phyloP scores from a whole-genome alignment of 225 moss, liverwort and hornwort genomes.

The Antitrichia curtipendula region DNA sequence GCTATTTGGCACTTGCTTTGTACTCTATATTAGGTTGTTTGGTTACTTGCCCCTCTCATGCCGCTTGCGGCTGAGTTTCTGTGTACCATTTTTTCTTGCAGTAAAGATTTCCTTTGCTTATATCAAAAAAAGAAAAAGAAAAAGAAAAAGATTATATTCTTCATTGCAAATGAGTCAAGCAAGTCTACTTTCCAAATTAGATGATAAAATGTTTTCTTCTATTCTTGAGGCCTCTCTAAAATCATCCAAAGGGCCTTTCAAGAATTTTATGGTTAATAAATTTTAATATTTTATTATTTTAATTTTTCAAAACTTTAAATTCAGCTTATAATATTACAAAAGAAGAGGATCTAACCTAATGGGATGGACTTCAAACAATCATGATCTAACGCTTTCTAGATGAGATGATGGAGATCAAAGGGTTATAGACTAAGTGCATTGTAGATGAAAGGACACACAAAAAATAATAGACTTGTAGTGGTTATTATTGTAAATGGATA shows the following conservation, averaged over 20 bases:
- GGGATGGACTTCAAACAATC: fast-evolving
- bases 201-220: neutral
- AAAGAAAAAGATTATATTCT: too few species aligned
- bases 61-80: too few species aligned
- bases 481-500: neutral
- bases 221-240: neutral
- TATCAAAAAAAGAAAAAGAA: too few species aligned
- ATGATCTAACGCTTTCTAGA: neutral
- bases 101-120: too few species aligned
- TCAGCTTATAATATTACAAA: neutral
- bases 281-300: neutral
- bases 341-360: neutral
- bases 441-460: neutral
- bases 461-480: fast-evolving
- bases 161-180: neutral
- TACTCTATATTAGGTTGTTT: too few species aligned
- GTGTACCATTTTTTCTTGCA: too few species aligned
- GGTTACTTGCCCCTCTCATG: too few species aligned
- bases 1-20: too few species aligned
- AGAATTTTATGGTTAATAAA: fast-evolving
- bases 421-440: neutral
- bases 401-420: fast-evolving
- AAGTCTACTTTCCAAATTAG: neutral
- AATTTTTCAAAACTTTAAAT: too few species aligned
- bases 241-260: neutral